These are phyloP conservation scores for Amanita brunnescens DNA, from an alignment of 768 basidiomycete species.

Conservation along the genomic window DNA sequence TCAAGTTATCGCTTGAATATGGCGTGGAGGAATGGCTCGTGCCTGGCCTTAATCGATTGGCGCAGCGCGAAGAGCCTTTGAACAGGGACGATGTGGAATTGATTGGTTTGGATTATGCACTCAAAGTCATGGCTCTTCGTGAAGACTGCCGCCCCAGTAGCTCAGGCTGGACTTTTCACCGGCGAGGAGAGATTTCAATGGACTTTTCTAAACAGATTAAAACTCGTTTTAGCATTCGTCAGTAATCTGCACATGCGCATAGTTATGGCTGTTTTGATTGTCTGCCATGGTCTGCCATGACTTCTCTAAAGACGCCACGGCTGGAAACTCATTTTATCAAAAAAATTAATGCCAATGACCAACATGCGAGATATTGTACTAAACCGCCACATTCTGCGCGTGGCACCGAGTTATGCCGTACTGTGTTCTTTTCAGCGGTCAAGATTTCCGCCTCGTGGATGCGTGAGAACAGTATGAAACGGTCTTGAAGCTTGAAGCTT, in stretches of 20 bases:
- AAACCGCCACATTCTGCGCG: too few relatives aligned
- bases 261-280: background rate
- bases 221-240: background rate
- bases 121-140: constrained; percentile 1
- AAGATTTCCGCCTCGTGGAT: background rate
- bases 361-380: too few relatives aligned
- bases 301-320: too few relatives aligned
- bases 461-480: background rate
- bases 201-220: background rate
- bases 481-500: too few relatives aligned
- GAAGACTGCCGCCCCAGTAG: background rate
- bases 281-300: too few relatives aligned
- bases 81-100: constrained; percentile 13
- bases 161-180: background rate
- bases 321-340: background rate
- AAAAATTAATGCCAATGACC: background rate
- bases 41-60: constrained; percentile 15
- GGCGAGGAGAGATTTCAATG: background rate
- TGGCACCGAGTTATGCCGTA: too few relatives aligned
- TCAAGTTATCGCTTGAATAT: constrained; percentile 18
- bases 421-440: too few relatives aligned
- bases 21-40: constrained; percentile 22
- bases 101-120: constrained; percentile 9
- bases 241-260: background rate
- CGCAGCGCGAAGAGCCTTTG: constrained; percentile 16